These are phyloP conservation scores for Plantago ovata DNA, from an alignment of 257 asterid species.

Conservation along the genomic window DNA sequence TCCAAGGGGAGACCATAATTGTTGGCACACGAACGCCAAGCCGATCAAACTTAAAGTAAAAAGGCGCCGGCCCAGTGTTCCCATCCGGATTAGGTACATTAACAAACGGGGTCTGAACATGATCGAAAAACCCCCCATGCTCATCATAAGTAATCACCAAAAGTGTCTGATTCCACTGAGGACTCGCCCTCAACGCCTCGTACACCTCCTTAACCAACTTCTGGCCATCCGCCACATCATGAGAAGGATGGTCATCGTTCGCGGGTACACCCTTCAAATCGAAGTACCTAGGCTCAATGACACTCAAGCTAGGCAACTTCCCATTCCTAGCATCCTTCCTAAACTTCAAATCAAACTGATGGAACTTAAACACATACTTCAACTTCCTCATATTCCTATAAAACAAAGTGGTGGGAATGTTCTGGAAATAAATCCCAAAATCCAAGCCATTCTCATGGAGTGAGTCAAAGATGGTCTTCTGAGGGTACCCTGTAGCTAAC, in stretches of 20 bases:
- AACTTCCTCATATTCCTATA: slow-evolving; percentile 61
- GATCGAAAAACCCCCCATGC: slow-evolving; percentile 87
- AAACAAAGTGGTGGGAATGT: slow-evolving; percentile 61
- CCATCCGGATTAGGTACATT: slow-evolving; percentile 80
- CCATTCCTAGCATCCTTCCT: slow-evolving; percentile 65
- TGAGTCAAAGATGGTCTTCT: slow-evolving; percentile 64
- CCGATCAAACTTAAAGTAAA: slow-evolving; percentile 74
- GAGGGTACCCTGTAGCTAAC: slow-evolving; percentile 62
- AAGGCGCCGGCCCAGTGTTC: slow-evolving; percentile 72
- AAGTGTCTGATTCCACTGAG: slow-evolving; percentile 77
- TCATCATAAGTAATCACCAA: slow-evolving; percentile 69
- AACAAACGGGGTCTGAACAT: slow-evolving; percentile 62
- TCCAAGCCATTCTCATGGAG: slow-evolving; percentile 45
- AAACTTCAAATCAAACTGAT: slow-evolving; percentile 51
- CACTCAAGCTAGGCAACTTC: slow-evolving; percentile 55
- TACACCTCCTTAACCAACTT: slow-evolving; percentile 71
- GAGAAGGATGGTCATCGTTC: slow-evolving; percentile 85
- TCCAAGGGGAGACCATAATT: slow-evolving; percentile 89
- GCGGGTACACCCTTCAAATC: slow-evolving; percentile 58
- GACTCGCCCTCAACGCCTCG: slow-evolving; percentile 63
- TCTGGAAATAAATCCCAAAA: slow-evolving; percentile 67
- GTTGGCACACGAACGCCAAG: slow-evolving; percentile 96
- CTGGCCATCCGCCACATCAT: slow-evolving; percentile 80
- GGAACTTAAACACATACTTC: slow-evolving; percentile 64
- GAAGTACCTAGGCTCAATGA: slow-evolving; percentile 78